Evolutionary conservation across 2,329 filamentous ascomycete genomes (phyloP), one percentile per base, ranked within the genome.

Genomic region (Chrysoporthe puriensis): DNA sequence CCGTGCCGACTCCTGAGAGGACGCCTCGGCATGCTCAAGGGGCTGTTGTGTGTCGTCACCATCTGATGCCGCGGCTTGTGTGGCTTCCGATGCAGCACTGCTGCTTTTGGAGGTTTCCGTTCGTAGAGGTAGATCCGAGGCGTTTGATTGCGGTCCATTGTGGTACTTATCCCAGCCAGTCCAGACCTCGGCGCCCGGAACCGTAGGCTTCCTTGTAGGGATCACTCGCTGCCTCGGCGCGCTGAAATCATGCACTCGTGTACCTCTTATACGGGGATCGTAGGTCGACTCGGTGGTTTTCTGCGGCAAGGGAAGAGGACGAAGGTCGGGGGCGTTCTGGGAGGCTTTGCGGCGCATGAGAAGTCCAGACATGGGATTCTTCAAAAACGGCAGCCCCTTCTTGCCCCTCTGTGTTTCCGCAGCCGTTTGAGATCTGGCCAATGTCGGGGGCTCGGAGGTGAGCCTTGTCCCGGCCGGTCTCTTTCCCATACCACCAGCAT

Each of bases 221-320:
- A 80, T 70, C 40, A 79, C 76, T 58, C 77, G 82, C 50, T 68
- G 63, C 62, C 87, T 80, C 1, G 88, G 88, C 0, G 86, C 87
- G 73, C 87, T 90, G 72, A 90, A 91, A 75, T 88, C 89, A 74
- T 91, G 89, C 62, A 90, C 84, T 59, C 83, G 81, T 8, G 86
- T 91, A 61, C 86, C 89, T 73, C 83, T 84, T 70, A 91, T 91
- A 11, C 87, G 83, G 21, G 88, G 88, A 72, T 90, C 88, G 72
- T 90, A 89, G 26, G 78, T 76, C 5, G 82, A 81, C 71, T 84
- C 83, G 16, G 82, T 80, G 0, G 76, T 72, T 8, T 76, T 74
- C 32, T 78, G 77, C 58, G 78, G 72, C 40, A 83, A 72, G 0
- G 83, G 79, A 32, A 83, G 72, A 0, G 81, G 78, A 1, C 74